phyloP scores from a whole-genome alignment of 192 early-diverging fungal genomes.

The Backusella tuberculispora region DNA sequence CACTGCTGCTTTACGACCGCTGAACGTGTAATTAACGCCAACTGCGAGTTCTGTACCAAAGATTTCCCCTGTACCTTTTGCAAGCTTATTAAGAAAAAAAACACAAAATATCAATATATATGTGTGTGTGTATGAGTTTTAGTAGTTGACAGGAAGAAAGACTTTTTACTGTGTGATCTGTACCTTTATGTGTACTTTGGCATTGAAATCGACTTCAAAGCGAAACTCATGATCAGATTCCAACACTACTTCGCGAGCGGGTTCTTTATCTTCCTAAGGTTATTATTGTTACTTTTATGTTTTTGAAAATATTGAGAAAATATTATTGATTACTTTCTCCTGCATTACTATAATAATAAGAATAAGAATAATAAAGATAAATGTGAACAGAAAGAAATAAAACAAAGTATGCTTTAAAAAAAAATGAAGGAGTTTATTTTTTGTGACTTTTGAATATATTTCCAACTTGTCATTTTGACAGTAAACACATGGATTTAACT shows the following conservation, averaged over 20 bases:
- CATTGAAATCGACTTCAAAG: conserved; percentile 83
- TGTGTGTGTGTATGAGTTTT: neutral
- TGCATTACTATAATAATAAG: no score
- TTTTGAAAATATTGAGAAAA: no score
- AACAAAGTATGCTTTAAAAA: no score
- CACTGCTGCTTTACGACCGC: conserved; percentile 83
- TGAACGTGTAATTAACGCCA: conserved; percentile 80
- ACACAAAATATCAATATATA: no score
- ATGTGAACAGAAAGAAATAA: no score
- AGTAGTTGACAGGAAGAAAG: neutral
- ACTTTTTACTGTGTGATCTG: neutral
- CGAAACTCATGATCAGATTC: conserved; percentile 87
- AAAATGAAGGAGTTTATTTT: no score
- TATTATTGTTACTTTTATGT: no score
- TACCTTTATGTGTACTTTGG: conserved; percentile 74
- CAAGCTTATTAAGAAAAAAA: conserved; percentile 52
- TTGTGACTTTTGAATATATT: no score
- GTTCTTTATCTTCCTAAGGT: conserved; percentile 18
- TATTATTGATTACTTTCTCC: no score
- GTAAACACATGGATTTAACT: no score
- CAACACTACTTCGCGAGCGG: conserved; percentile 65
- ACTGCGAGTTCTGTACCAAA: conserved; percentile 93
- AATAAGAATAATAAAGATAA: no score
- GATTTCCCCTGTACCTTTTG: conserved; percentile 84
- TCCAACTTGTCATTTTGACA: no score